Base-by-base conservation (phyloP, 139 green algal species). In the Microglena sp. region DNA sequence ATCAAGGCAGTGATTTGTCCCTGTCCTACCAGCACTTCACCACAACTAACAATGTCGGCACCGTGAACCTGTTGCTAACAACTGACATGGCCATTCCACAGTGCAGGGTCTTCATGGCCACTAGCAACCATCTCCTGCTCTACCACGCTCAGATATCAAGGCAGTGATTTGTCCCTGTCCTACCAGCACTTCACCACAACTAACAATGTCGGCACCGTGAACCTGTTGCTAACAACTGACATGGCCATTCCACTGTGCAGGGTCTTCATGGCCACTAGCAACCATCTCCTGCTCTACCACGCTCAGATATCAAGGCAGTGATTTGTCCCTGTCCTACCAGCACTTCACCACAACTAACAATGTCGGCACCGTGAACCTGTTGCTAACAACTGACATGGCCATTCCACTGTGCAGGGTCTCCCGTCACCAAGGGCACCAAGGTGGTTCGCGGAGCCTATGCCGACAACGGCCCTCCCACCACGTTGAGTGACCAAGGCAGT, bases 401-500 rank as follows among this genome's bases (percentile, higher is more conserved):
- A n/a, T n/a, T n/a, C n/a, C n/a, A n/a, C n/a, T n/a, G n/a, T n/a
- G n/a, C n/a, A n/a, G n/a, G n/a, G n/a, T n/a, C n/a, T n/a, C n/a
- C n/a, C n/a, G 30, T 70, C 44, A 64, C 59, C 57, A 64, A 74
- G 68, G 80, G 76, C 57, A 82, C 71, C 31, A 82, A 82, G 58
- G 78, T 77, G 62, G 34, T 60, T 2, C 55, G 73, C 2, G 68
- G 68, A 5, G 72, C 76, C 27, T 78, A 79, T 21, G 66, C 71
- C 0, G 86, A 86, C 65, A 82, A 92, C 67, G 92, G 91, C 21
- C 92, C 93, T 3, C 84, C 86, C 44, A 97, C 92, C 43, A 95
- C 84, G 4, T 82, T 95, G 32, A 83, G 71, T 24, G 84, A 70
- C 65, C 90, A 64, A 4, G 93, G 90, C 34, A 71, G 60, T 5